Conservation (phyloP, 768 basidiomycete genomes). For the Cystofilobasidium macerans region DNA sequence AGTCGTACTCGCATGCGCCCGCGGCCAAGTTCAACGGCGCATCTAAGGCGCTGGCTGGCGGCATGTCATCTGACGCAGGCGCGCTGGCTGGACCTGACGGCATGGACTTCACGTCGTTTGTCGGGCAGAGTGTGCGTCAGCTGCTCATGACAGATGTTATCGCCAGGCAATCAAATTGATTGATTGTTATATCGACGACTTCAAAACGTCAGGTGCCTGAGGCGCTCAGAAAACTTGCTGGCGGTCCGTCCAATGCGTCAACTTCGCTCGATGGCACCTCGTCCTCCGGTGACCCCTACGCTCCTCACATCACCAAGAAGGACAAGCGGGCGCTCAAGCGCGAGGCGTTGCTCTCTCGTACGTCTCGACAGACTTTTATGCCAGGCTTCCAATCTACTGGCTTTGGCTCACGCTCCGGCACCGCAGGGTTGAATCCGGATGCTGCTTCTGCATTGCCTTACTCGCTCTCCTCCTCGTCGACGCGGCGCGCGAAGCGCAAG, state of each 20-base stretch:
- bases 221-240: not conserved
- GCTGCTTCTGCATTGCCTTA: not conserved
- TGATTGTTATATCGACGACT: too few relatives aligned
- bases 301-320: conserved; percentile 16
- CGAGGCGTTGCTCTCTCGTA: conserved; percentile 14
- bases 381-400: too few relatives aligned
- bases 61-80: not conserved
- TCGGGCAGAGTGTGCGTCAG: not conserved
- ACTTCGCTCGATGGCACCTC: not conserved
- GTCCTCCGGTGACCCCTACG: not conserved
- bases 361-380: not conserved
- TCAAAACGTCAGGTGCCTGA: not conserved
- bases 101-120: conserved; percentile 1
- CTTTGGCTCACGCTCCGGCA: not conserved
- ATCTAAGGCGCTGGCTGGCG: not conserved
- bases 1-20: conserved; percentile 1
- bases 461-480: conserved; percentile 16
- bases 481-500: conserved; percentile 17
- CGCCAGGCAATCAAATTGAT: too few relatives aligned
- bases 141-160: too few relatives aligned
- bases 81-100: not conserved
- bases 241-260: not conserved
- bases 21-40: not conserved
- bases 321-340: conserved; percentile 20
- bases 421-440: conserved; percentile 11